Evolutionary conservation across 2,329 filamentous ascomycete genomes (phyloP), one percentile per base, ranked within the genome.

Genomic region (Byssoonygena ceratinophila): DNA sequence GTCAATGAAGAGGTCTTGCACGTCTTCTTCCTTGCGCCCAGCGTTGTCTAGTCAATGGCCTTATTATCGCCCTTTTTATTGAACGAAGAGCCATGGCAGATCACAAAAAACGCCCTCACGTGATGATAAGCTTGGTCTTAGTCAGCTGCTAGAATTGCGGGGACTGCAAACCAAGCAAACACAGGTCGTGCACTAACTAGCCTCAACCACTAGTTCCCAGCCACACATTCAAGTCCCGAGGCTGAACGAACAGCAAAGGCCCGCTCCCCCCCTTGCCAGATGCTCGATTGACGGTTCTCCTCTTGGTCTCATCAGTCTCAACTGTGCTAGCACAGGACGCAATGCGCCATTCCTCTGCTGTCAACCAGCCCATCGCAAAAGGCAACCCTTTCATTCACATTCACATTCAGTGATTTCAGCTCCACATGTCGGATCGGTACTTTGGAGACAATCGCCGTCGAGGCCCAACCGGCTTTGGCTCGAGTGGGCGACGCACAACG

Each of bases 201-300:
- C 16, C 16, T 20, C 18, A 49, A 56, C 51, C 41, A 29, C 32
- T 4, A 37, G 36, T 23, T 51, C 61, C 66, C 67, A 70, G 68
- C 68, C 68, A 70, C 67, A 69, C 68, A 66, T 65, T 68, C 66
- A 51, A 57, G 57, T 54, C 60, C 67, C 67, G 68, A 70, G 67
- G 67, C 62, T 59, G 59, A 48, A 48, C 12, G 20, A 14, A 22
- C 6, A n/a, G 1, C 27, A n/a, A 11, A n/a, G n/a, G n/a, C n/a
- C n/a, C n/a, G n/a, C n/a, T n/a, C n/a, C n/a, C n/a, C n/a, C n/a
- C n/a, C n/a, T n/a, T n/a, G n/a, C n/a, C n/a, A n/a, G n/a, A n/a
- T n/a, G n/a, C n/a, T n/a, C n/a, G n/a, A n/a, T n/a, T n/a, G n/a
- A n/a, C n/a, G n/a, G n/a, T n/a, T 32, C 22, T 22, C 31, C 14